A percentile compares a stretch with the other conserved stretches of the same genome.
phyloP scores from a whole-genome alignment of 345 rosid species.

The Aurinia saxatilis region DNA sequence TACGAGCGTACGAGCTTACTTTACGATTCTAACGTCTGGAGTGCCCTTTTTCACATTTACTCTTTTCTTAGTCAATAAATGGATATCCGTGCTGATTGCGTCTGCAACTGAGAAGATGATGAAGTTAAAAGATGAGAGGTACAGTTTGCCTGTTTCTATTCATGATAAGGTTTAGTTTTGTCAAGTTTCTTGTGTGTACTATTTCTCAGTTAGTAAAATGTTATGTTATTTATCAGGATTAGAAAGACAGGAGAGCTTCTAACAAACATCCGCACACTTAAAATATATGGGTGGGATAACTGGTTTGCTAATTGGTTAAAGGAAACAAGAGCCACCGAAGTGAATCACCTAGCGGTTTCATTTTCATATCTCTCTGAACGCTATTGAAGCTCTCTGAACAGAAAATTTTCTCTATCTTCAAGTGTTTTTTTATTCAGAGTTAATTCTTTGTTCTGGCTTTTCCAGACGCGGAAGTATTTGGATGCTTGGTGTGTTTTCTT shows the following conservation, averaged over 20 bases:
- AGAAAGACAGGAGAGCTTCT: constrained; percentile 84
- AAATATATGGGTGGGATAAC: constrained; percentile 87
- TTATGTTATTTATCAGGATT: constrained; percentile 46
- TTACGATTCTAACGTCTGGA: background rate
- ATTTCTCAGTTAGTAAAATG: background rate
- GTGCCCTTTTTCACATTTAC: background rate
- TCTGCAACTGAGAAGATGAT: constrained; percentile 90
- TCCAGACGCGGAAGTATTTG: constrained; percentile 79
- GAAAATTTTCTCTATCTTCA: background rate
- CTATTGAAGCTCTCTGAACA: background rate
- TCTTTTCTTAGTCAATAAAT: constrained; percentile 63
- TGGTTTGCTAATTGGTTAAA: constrained; percentile 71
- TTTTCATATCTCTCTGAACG: background rate
- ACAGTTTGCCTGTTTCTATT: too few relatives aligned
- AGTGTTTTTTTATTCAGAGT: background rate
- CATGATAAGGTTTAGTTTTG: too few relatives aligned
- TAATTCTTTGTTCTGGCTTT: constrained; percentile 15
- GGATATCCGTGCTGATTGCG: constrained; percentile 83
- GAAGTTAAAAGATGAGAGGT: constrained; percentile 99
- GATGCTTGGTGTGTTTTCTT: constrained; percentile 99
- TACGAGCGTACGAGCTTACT: constrained; percentile 32
- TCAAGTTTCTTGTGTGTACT: background rate
- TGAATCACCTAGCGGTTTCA: constrained; percentile 73
- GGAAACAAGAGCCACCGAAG: constrained; percentile 73
- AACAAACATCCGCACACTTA: constrained; percentile 71